These are phyloP conservation scores for Malus hybrid DNA, from an alignment of 331 rosid genomes.

Conservation along the genomic window DNA sequence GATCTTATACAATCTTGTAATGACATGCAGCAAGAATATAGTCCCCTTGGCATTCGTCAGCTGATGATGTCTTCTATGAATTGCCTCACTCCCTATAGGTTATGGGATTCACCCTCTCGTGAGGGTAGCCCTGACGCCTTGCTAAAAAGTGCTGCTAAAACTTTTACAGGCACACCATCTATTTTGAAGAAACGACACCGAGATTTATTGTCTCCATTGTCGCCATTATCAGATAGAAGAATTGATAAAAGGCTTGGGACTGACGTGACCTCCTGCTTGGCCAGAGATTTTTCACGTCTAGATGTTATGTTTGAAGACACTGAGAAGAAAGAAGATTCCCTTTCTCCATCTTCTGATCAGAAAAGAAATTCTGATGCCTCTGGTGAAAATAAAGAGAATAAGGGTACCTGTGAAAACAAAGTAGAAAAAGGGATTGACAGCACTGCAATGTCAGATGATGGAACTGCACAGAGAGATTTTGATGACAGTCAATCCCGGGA, in stretches of 20 bases:
- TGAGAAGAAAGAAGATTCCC: slow-evolving; percentile 28
- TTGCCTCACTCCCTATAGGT: slow-evolving; percentile 80
- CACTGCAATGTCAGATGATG: slow-evolving; percentile 15
- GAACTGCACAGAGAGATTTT: slow-evolving; percentile 22
- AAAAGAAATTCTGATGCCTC: slow-evolving; percentile 23
- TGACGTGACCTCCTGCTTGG: slow-evolving; percentile 50
- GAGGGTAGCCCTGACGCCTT: slow-evolving; percentile 66
- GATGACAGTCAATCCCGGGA: slow-evolving; percentile 30
- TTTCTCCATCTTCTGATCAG: slow-evolving; percentile 37
- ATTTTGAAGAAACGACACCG: slow-evolving; percentile 86
- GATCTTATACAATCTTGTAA: slow-evolving; percentile 77
- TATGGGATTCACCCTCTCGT: slow-evolving; percentile 86
- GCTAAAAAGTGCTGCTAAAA: slow-evolving; percentile 84
- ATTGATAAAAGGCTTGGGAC: slow-evolving; percentile 68
- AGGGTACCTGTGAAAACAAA: slow-evolving; percentile 17
- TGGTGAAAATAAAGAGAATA: slow-evolving; percentile 50
- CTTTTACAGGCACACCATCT: slow-evolving; percentile 79
- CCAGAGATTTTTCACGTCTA: slow-evolving; percentile 59
- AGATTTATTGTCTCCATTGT: slow-evolving; percentile 74
- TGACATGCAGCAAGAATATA: slow-evolving; percentile 93
- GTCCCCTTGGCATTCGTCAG: slow-evolving; percentile 97
- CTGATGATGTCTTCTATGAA: slow-evolving; percentile 87
- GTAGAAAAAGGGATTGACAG: slow-evolving; percentile 22
- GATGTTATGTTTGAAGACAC: slow-evolving; percentile 65
- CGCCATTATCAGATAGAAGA: slow-evolving; percentile 84